Conservation (phyloP, 768 basidiomycete genomes). For the Russula emetica region DNA sequence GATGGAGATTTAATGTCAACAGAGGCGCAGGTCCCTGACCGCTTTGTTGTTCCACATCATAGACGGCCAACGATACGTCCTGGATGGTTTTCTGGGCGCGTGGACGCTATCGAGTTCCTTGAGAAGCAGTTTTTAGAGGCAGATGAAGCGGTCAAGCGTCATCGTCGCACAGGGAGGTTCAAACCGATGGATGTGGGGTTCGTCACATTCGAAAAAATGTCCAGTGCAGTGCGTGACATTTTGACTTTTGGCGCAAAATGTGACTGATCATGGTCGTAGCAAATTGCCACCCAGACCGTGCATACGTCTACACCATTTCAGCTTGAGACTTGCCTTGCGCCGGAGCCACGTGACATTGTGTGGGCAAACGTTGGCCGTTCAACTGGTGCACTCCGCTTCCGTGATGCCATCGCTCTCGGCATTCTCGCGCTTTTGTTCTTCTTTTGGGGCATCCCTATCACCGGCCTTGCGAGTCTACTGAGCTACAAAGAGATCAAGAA, state of each 20-base stretch:
- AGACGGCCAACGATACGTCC: constrained; percentile 72
- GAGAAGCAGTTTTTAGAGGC: constrained; percentile 74
- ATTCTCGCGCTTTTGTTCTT: constrained; percentile 73
- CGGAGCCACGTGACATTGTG: constrained; percentile 92
- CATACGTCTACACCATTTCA: constrained; percentile 66
- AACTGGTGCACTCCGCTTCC: constrained; percentile 49
- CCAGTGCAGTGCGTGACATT: constrained; percentile 63
- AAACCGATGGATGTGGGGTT: constrained; percentile 83
- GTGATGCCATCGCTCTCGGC: constrained; percentile 66
- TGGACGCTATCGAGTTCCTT: constrained; percentile 88
- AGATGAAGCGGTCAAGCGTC: constrained; percentile 77
- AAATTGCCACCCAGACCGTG: constrained; percentile 84
- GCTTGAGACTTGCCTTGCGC: constrained; percentile 69
- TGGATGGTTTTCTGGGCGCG: constrained; percentile 66
- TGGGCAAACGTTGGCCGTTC: constrained; percentile 87
- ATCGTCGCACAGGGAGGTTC: constrained; percentile 68
- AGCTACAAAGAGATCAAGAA: constrained; percentile 94
- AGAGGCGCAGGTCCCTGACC: constrained; percentile 46
- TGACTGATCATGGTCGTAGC: constrained; percentile 40
- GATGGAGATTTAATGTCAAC: constrained; percentile 51
- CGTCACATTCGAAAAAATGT: constrained; percentile 95
- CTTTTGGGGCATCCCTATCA: constrained; percentile 91
- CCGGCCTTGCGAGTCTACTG: constrained; percentile 77
- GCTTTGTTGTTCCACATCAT: constrained; percentile 70
- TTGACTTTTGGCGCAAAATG: background rate